Evolutionary conservation across 164 flowering plant genomes (phyloP), one percentile per base, ranked within the genome.

Genomic region (Tetracentron sinense): DNA sequence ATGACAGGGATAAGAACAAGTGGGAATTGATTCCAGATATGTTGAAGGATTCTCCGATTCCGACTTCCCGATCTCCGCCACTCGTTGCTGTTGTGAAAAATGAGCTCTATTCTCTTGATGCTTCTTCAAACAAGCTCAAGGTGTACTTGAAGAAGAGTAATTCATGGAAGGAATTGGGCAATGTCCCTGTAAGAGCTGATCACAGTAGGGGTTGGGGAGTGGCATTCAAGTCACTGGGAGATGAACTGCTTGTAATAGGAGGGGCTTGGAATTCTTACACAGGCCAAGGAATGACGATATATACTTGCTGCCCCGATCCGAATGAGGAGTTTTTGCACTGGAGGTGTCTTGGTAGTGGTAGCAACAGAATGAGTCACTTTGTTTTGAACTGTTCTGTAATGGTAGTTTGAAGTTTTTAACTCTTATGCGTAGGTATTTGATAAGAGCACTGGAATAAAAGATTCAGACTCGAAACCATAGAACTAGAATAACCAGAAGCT

Each of bases 171-270:
- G 77, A 54, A 16, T 26, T 89, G 27, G 96, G 98, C 7, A 60
- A 46, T 2, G 89, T 79, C 2, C 98, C 98, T 0, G 87, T 89
- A 1, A 70, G 82, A 61, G 95, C 98, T 4, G 89, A 83, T 70
- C 72, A 64, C 19, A 66, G 72, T 46, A 65, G 70, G 58, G 98
- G 98, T 19, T 92, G 98, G 96, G 98, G 98, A 12, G 82, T 92
- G 12, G 98, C 96, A 1, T 92, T 92, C 70, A 89, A 87, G 79
- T 83, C 97, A 0, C 65, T 87, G 51, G 97, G 94, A 1, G 70
- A 83, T 54, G 81, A 83, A 70, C 68, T 92, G 35, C 82, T 89
- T 22, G 88, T 87, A 1, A 83, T 89, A 0, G 96, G 96, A 3
- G 84, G 81, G 17, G 46, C 66, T 17, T 31, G 60, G 20, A 60